Evolutionary conservation across 2,329 filamentous ascomycete genomes (phyloP).

Genomic region (Colletotrichum aenigma): DNA sequence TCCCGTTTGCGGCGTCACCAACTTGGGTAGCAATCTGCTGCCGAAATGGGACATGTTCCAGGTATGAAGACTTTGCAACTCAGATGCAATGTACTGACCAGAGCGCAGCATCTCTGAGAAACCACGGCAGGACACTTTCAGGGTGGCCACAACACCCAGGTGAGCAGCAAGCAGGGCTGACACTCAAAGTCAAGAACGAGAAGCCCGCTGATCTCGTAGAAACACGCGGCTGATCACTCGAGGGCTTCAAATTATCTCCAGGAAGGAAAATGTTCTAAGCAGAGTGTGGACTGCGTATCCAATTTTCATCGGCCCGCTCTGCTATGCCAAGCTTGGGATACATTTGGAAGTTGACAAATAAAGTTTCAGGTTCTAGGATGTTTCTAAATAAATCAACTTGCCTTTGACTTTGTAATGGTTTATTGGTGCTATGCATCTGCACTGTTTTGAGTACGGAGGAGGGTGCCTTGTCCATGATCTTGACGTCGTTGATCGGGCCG

Average conservation of each 20-base stretch:
- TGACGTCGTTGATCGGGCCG: neutral
- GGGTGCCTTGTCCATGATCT: neutral
- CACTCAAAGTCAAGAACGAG: neutral
- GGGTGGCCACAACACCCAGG: neutral
- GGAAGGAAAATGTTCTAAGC: neutral
- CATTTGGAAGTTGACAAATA: accelerated
- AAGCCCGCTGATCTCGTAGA: neutral
- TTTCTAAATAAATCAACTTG: neutral
- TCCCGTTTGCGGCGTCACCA: neutral
- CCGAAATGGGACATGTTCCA: neutral
- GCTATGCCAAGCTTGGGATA: neutral
- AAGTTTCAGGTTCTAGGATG: neutral
- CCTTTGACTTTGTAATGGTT: neutral
- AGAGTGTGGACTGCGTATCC: neutral
- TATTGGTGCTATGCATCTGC: neutral
- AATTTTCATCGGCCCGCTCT: neutral
- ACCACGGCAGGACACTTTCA: neutral
- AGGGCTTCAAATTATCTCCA: neutral
- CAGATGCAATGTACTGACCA: neutral
- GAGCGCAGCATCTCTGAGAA: neutral
- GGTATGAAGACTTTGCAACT: neutral
- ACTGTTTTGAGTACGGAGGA: neutral
- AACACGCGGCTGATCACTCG: neutral
- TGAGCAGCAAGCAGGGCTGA: neutral
- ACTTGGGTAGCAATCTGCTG: neutral